Evolutionary conservation across 2,329 filamentous ascomycete species (phyloP).

Genomic region (Beauveria medogensis): DNA sequence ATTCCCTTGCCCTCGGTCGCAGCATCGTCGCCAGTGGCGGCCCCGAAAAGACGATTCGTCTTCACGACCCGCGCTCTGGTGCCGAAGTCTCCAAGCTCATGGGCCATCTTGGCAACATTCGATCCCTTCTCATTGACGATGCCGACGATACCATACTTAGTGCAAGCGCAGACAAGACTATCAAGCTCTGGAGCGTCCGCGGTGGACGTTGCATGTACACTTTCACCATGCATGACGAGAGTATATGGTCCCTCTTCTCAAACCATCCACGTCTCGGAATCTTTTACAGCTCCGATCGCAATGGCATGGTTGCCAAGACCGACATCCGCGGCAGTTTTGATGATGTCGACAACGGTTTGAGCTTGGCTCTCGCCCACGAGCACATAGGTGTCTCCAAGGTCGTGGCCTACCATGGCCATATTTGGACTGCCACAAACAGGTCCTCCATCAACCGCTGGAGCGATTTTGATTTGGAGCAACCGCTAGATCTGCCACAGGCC

Average conservation of each 20-base stretch:
- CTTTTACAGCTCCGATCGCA: slow-evolving; percentile 92
- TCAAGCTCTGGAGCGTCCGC: slow-evolving; percentile 96
- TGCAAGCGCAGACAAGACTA: slow-evolving; percentile 88
- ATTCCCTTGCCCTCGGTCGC: slow-evolving; percentile 73
- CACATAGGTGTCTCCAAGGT: slow-evolving; percentile 70
- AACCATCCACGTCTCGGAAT: slow-evolving; percentile 76
- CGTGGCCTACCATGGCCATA: slow-evolving; percentile 61
- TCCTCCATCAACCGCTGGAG: slow-evolving; percentile 91
- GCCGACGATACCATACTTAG: slow-evolving; percentile 88
- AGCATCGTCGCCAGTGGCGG: slow-evolving; percentile 85
- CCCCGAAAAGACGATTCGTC: slow-evolving; percentile 82
- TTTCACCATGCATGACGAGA: slow-evolving; percentile 97
- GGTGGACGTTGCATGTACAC: slow-evolving; percentile 96
- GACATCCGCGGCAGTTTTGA: slow-evolving; percentile 66
- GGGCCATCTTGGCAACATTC: slow-evolving; percentile 89
- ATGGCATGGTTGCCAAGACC: slow-evolving; percentile 91
- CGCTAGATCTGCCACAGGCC: slow-evolving; percentile 55
- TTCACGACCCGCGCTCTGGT: slow-evolving; percentile 86
- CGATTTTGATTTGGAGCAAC: slow-evolving; percentile 71
- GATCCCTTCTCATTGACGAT: slow-evolving; percentile 82
- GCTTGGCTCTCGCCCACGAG: slow-evolving; percentile 85
- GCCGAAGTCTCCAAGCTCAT: slow-evolving; percentile 94
- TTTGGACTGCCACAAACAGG: slow-evolving; percentile 85
- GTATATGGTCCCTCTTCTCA: slow-evolving; percentile 92
- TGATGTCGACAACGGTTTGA: slow-evolving; percentile 75